Conservation (phyloP, 495 filamentous ascomycete species). For the Talaromyces nanjingensis region DNA sequence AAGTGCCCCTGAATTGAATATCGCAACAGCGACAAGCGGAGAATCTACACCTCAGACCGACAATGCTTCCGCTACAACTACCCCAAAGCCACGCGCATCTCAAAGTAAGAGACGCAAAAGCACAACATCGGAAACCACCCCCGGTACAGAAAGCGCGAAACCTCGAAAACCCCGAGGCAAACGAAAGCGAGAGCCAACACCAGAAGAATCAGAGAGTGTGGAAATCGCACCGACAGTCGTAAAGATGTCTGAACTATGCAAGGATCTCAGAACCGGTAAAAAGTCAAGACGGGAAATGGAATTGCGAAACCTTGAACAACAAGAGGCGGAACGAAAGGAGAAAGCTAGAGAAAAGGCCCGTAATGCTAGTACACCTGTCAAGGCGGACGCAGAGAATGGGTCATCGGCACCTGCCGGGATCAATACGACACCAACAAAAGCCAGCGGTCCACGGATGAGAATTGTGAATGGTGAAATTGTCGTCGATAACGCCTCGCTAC, state of each 20-base stretch:
- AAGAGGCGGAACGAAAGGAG: conserved; percentile 41
- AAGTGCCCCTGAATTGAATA: not conserved
- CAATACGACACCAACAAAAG: conserved; percentile 15
- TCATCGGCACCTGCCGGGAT: conserved; percentile 15
- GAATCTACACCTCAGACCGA: not conserved
- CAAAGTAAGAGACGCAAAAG: not conserved
- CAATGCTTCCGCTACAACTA: not conserved
- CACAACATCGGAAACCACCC: not conserved
- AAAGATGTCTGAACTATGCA: conserved; percentile 79
- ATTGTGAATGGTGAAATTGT: conserved; percentile 83
- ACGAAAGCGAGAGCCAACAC: conserved; percentile 52
- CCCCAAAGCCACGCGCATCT: not conserved
- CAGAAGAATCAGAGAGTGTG: conserved; percentile 67
- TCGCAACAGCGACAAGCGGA: not conserved
- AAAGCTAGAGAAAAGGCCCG: conserved; percentile 29
- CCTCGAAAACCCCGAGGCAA: conserved; percentile 27
- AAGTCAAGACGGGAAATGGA: conserved; percentile 65
- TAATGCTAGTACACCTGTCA: conserved; percentile 16
- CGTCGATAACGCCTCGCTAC: conserved; percentile 67
- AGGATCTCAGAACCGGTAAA: conserved; percentile 68
- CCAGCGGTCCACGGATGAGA: conserved; percentile 50
- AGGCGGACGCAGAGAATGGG: conserved; percentile 25
- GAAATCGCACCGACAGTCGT: conserved; percentile 61
- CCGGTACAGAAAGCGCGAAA: conserved; percentile 16
- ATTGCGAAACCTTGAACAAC: conserved; percentile 47